phyloP scores from a whole-genome alignment of 495 filamentous ascomycete genomes.

The Hypoxylon rickii region DNA sequence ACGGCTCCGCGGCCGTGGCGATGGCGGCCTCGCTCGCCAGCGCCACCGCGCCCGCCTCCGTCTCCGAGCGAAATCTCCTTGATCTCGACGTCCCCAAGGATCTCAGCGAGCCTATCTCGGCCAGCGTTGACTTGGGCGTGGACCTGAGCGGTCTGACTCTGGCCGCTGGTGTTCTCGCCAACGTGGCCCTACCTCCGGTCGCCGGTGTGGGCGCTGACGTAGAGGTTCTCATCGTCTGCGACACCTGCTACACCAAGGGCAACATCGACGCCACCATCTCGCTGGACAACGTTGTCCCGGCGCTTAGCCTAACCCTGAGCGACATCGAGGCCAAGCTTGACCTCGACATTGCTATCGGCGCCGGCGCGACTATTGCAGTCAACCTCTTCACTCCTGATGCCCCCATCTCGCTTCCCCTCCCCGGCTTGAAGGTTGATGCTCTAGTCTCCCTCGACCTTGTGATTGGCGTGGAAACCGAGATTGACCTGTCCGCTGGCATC shows the following conservation, averaged over 20 bases:
- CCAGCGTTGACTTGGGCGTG: constrained; percentile 29
- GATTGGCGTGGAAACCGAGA: constrained; percentile 42
- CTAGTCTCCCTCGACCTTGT: constrained; percentile 47
- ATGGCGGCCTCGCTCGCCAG: constrained; percentile 38
- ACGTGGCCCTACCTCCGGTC: constrained; percentile 28
- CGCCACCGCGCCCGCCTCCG: constrained; percentile 25
- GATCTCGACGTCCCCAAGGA: constrained; percentile 26
- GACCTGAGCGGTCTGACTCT: constrained; percentile 35
- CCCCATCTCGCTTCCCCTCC: constrained; percentile 38
- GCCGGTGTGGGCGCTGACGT: constrained; percentile 29
- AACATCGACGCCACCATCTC: constrained; percentile 41
- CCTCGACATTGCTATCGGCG: constrained; percentile 39
- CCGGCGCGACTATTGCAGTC: constrained; percentile 42
- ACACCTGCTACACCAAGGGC: constrained; percentile 44
- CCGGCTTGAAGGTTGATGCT: constrained; percentile 43
- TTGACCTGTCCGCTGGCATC: constrained; percentile 49
- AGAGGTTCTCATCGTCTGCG: constrained; percentile 34
- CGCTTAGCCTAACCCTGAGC: constrained; percentile 37
- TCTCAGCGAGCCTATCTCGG: constrained; percentile 34
- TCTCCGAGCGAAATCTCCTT: constrained; percentile 30
- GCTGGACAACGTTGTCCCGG: constrained; percentile 37
- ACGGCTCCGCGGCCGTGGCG: constrained; percentile 40
- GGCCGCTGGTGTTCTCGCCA: constrained; percentile 33
- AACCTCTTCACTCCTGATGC: constrained; percentile 41
- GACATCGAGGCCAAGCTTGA: constrained; percentile 45